Conservation (phyloP, 257 asterid genomes). For the Solanum dulcamara region DNA sequence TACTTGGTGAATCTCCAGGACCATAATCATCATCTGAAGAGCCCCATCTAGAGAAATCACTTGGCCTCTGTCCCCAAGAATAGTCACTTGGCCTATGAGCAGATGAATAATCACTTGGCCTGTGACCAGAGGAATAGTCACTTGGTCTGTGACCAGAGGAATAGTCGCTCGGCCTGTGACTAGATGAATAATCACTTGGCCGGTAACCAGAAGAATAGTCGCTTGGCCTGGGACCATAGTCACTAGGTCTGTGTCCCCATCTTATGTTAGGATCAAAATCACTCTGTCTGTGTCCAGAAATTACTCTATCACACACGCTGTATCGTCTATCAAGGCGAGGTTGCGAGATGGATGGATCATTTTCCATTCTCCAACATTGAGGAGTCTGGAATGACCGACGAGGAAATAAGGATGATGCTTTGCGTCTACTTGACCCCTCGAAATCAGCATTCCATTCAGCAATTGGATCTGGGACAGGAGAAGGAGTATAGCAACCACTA, state of each 20-base stretch:
- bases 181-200: constrained; percentile 56
- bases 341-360: constrained; percentile 49
- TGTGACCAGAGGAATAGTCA: constrained; percentile 59
- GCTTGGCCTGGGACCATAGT: constrained; percentile 45
- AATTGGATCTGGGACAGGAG: constrained; percentile 81
- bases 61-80: constrained; percentile 73
- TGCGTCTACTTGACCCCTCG: constrained; percentile 67
- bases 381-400: constrained; percentile 95
- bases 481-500: constrained; percentile 72
- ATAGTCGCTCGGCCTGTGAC: constrained; percentile 64
- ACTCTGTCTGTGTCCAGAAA: constrained; percentile 71
- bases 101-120: constrained; percentile 70
- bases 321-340: constrained; percentile 74
- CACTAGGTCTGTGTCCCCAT: constrained; percentile 72
- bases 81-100: constrained; percentile 80
- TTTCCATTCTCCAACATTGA: constrained; percentile 51
- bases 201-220: constrained; percentile 58
- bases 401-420: constrained; percentile 61
- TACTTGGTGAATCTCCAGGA: constrained; percentile 82
- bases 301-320: constrained; percentile 82
- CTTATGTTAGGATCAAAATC: constrained; percentile 40
- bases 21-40: constrained; percentile 81
- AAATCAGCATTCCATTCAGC: constrained; percentile 94
- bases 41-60: constrained; percentile 87
- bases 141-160: constrained; percentile 53